Evolutionary conservation across 2,329 filamentous ascomycete genomes (phyloP).

Genomic region (Trematosphaeria pertusa): DNA sequence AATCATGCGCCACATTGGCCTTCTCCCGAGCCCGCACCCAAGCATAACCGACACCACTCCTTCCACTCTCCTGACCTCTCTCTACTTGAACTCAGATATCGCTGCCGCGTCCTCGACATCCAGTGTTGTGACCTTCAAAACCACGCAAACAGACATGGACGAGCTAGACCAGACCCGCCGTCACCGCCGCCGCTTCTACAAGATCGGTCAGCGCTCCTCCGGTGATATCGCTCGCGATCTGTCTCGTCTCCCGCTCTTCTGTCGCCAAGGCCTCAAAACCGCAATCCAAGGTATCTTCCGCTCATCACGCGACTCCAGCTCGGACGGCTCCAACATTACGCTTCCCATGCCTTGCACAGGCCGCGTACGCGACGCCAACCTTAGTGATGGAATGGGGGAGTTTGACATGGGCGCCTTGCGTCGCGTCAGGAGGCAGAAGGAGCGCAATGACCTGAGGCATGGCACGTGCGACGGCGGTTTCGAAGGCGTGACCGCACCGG

Average conservation of each 20-base stretch:
- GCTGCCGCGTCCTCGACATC: constrained; percentile 23
- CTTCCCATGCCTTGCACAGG: constrained; percentile 36
- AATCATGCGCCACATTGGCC: constrained; percentile 45
- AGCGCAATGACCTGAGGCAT: constrained; percentile 29
- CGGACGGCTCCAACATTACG: constrained; percentile 42
- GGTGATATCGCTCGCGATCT: constrained; percentile 28
- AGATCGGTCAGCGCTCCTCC: constrained; percentile 31
- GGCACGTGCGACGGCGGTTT: constrained; percentile 23
- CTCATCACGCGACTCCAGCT: constrained; percentile 35
- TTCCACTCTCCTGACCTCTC: constrained; percentile 15
- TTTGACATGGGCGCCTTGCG: constrained; percentile 37
- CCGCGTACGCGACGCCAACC: constrained; percentile 24
- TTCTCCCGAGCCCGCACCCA: constrained; percentile 17
- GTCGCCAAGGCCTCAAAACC: constrained; percentile 33
- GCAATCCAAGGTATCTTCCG: constrained; percentile 41
- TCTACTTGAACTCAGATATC: constrained; percentile 16
- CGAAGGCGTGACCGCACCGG: constrained; percentile 15
- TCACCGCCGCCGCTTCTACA: constrained; percentile 38
- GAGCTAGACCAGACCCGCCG: constrained; percentile 29
- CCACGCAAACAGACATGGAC: constrained; percentile 39
- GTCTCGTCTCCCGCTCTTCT: constrained; percentile 20
- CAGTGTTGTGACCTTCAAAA: constrained; percentile 39
- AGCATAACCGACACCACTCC: constrained; percentile 4
- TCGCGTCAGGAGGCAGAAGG: constrained; percentile 34
- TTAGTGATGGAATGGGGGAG: constrained; percentile 20